Percentiles rank a stretch among this genome's conserved stretches.
phyloP scores from a whole-genome alignment of 305 asterid genomes.

The Fraxinus nigra region DNA sequence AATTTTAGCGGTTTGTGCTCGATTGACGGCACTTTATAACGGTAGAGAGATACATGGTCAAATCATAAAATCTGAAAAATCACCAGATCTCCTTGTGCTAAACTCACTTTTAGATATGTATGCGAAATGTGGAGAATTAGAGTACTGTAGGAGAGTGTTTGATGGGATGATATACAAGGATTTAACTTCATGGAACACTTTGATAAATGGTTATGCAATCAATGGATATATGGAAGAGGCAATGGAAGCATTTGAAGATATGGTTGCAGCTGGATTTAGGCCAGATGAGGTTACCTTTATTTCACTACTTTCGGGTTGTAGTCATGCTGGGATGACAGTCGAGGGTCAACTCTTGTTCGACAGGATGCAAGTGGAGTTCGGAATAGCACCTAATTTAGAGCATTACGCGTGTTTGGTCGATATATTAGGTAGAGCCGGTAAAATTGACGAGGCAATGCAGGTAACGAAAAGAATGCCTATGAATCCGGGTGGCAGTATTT shows the following conservation, averaged over 20 bases:
- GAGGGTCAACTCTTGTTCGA: conserved; percentile 40
- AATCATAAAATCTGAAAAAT: conserved; percentile 32
- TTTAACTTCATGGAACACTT: conserved; percentile 43
- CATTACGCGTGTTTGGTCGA: conserved; percentile 54
- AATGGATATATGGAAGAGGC: conserved; percentile 39
- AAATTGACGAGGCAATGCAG: conserved; percentile 41
- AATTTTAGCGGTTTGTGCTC: conserved; percentile 34
- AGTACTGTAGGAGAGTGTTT: conserved; percentile 39
- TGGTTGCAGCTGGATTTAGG: conserved; percentile 31
- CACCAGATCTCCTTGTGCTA: conserved; percentile 35
- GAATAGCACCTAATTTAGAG: conserved; percentile 35
- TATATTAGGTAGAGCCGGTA: conserved; percentile 45
- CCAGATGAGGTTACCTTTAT: conserved; percentile 45
- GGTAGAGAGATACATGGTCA: conserved; percentile 52
- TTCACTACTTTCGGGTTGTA: conserved; percentile 45
- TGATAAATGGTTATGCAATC: conserved; percentile 47
- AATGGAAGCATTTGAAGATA: conserved; percentile 28
- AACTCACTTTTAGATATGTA: conserved; percentile 51
- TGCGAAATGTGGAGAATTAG: conserved; percentile 46
- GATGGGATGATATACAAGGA: conserved; percentile 37
- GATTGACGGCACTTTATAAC: conserved; percentile 32
- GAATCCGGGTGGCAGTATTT: conserved; percentile 47
- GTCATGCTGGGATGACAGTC: conserved; percentile 43
- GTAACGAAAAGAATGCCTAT: conserved; percentile 41
- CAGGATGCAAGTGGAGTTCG: conserved; percentile 39